Evolutionary conservation across 2,329 filamentous ascomycete species (phyloP), one percentile per base, ranked within the genome.

Genomic region (Monosporascus sp.): DNA sequence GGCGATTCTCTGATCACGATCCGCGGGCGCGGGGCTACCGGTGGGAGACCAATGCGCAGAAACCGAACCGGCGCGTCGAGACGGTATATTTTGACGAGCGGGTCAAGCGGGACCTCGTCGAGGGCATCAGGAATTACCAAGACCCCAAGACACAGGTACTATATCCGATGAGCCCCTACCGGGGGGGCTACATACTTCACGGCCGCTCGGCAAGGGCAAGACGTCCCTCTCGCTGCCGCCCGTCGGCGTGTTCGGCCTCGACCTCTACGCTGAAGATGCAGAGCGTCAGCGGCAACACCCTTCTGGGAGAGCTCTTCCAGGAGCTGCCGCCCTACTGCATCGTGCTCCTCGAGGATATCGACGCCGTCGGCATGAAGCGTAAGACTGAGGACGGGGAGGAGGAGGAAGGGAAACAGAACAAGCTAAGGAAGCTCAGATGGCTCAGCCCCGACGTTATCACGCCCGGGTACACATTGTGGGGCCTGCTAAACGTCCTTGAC

Each of bases 211-310:
- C 0, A 89, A 85, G 0, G 87, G 88, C 40, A 90, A 91, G 68
- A 89, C 84, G 52, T 88, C 85, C 1, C 88, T 91, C 59, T 88
- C 89, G 37, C 83, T 89, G 61, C 87, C 87, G 1, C 72, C 91
- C 7, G 88, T 88, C 1, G 86, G 86, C 3, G 74, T 82, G 49
- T 74, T 91, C 50, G 84, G 88, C 59, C 88, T 89, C 61, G 86
- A 88, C 63, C 86, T 91, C 60, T 87, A 87, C 45, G 83, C 68
- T 91, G 19, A 89, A 89, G 60, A 76, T 91, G 19, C 86, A 84
- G 58, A 64, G 59, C 22, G 55, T 71, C 5, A 41, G 50, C 1
- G 58, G 59, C 24, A 70, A 71, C 47, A 52, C 45, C 1, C 55
- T 63, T 3, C 59, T 73, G 17, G 67, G 68, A 20, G 60, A 56